Evolutionary conservation across 352 stramenopile genomes (phyloP).

Genomic region (Globisporangium spinosum): DNA sequence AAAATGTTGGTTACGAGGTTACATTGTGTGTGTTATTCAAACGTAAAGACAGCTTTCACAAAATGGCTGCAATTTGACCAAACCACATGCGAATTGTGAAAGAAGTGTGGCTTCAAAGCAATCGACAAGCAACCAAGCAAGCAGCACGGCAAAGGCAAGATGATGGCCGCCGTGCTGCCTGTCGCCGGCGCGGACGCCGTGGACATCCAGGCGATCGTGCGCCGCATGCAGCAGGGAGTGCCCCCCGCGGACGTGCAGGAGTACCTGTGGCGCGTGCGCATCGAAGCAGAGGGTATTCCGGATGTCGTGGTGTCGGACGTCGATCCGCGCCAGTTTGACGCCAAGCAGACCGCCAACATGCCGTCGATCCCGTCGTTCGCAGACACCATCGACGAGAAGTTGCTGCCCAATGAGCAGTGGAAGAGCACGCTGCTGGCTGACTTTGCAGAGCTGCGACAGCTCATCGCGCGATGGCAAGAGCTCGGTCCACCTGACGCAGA

Average conservation of each 20-base stretch:
- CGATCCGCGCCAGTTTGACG: conserved; percentile 62
- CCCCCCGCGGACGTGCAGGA: conserved; percentile 76
- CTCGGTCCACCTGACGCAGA: conserved; percentile 51
- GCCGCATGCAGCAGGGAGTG: conserved; percentile 57
- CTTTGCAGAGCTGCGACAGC: conserved; percentile 75
- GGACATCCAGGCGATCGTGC: conserved; percentile 56
- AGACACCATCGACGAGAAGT: conserved; percentile 16
- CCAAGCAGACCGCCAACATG: conserved; percentile 70
- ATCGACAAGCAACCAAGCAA: not conserved
- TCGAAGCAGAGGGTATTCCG: conserved; percentile 74
- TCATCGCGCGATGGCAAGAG: conserved; percentile 68
- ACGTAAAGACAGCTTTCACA: too few species aligned
- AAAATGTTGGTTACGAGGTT: not conserved
- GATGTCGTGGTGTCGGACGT: conserved; percentile 70
- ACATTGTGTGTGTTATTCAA: not conserved
- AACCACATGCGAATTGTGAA: not conserved
- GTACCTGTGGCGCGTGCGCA: conserved; percentile 81
- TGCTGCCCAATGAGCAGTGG: conserved; percentile 43
- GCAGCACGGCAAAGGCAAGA: conserved; percentile 21
- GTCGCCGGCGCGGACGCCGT: conserved; percentile 48
- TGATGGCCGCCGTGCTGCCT: conserved; percentile 71
- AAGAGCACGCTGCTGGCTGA: conserved; percentile 60
- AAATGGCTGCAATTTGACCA: not conserved
- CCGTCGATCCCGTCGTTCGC: conserved; percentile 53
- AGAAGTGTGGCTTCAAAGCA: not conserved